Percentiles rank a stretch among this genome's conserved stretches.
Conservation (phyloP, 2,329 filamentous ascomycete species). For the Calonectria hongkongensis region DNA sequence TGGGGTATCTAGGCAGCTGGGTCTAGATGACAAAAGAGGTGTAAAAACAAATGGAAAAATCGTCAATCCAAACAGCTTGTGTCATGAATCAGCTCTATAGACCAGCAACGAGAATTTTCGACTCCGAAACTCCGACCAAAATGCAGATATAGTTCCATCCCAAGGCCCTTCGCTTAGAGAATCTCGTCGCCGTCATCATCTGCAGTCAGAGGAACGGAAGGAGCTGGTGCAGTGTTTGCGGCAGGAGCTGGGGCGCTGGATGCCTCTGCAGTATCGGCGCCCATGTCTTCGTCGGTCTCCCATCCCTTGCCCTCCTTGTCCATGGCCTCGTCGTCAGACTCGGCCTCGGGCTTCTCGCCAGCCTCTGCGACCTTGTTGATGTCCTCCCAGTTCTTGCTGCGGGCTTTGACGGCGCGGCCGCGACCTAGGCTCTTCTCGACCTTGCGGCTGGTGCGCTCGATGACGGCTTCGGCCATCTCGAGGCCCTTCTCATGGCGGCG, state of each 20-base stretch:
- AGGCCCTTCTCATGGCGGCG: slow-evolving; percentile 74
- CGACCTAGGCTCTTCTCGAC: slow-evolving; percentile 72
- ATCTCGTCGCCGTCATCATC: slow-evolving; percentile 60
- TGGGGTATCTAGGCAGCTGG: slow-evolving; percentile 44
- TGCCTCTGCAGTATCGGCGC: slow-evolving; percentile 46
- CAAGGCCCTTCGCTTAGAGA: slow-evolving; percentile 49
- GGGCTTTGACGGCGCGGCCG: slow-evolving; percentile 67
- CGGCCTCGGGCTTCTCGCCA: slow-evolving; percentile 46
- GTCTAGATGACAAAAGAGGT: slow-evolving; percentile 37
- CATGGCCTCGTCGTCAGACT: slow-evolving; percentile 48
- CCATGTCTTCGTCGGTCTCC: slow-evolving; percentile 62
- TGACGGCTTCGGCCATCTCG: slow-evolving; percentile 76
- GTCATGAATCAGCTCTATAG: slow-evolving; percentile 21
- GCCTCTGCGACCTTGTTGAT: slow-evolving; percentile 67
- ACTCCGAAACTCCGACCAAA: slow-evolving; percentile 54
- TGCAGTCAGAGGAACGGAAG: slow-evolving; percentile 38
- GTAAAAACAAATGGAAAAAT: slow-evolving; percentile 38
- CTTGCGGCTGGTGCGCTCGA: slow-evolving; percentile 75
- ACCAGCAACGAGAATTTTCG: slow-evolving; percentile 41
- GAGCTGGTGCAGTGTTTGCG: slow-evolving; percentile 2
- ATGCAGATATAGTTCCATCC: slow-evolving; percentile 30
- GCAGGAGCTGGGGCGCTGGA: slow-evolving; percentile 9
- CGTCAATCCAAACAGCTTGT: slow-evolving; percentile 43
- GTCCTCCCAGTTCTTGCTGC: slow-evolving; percentile 75
- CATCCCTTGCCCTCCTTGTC: slow-evolving; percentile 50